Percentiles rank a stretch among this genome's conserved stretches.
Evolutionary conservation across 805 yeast genomes (phyloP).

Genomic region (Diddensiella caesifluorescens): DNA sequence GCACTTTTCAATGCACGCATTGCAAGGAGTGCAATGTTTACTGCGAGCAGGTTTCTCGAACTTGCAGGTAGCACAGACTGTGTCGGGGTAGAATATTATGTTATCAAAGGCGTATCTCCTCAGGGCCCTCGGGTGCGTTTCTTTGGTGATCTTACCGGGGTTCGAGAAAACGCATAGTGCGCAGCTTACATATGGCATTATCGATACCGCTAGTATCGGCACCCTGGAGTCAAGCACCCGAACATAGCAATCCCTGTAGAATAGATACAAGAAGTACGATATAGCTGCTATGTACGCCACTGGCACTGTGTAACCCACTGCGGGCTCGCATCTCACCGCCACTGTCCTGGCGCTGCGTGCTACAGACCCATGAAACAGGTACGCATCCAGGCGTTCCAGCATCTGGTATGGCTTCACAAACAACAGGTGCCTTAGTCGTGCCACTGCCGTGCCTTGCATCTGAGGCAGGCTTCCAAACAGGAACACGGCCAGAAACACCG

Average conservation of each 20-base stretch:
- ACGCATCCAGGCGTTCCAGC: conserved; percentile 13
- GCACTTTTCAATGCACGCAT: conserved; percentile 41
- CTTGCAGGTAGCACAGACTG: conserved; percentile 45
- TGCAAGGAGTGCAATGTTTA: conserved; percentile 54
- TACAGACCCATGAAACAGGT: conserved; percentile 18
- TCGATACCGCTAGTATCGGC: conserved; percentile 19
- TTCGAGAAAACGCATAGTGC: conserved; percentile 31
- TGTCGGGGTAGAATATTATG: conserved; percentile 47
- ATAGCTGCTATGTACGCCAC: conserved; percentile 20
- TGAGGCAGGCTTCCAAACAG: conserved; percentile 35
- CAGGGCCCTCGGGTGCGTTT: conserved; percentile 25
- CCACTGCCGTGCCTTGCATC: conserved; percentile 25
- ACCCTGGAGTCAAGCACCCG: conserved; percentile 4
- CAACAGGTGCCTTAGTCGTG: conserved; percentile 21
- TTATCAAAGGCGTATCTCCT: conserved; percentile 40
- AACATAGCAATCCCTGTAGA: conserved; percentile 16
- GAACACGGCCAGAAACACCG: conserved; percentile 27
- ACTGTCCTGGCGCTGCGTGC: background rate
- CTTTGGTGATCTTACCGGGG: conserved; percentile 34
- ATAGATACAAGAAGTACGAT: conserved; percentile 14
- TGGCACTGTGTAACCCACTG: conserved; percentile 21
- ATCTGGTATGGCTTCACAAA: conserved; percentile 19
- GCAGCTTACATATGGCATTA: conserved; percentile 25
- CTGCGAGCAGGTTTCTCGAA: conserved; percentile 51
- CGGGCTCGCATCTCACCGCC: conserved; percentile 1